Evolutionary conservation across 805 yeast genomes (phyloP).

Genomic region (Priceomyces fermenticarens): DNA sequence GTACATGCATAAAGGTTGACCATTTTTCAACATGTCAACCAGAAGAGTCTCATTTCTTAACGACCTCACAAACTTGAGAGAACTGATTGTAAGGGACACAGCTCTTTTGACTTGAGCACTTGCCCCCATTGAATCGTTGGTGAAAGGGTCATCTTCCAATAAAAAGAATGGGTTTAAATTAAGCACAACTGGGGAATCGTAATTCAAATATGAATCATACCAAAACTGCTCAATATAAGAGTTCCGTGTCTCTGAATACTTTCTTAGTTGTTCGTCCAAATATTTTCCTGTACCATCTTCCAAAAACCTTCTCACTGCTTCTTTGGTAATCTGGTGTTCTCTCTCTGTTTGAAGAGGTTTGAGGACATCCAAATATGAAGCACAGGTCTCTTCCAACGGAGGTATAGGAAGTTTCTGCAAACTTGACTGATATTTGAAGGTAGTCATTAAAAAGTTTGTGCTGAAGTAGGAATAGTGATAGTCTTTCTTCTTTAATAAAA

Average conservation of each 20-base stretch:
- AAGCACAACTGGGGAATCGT: constrained; percentile 88
- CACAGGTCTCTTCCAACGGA: constrained; percentile 62
- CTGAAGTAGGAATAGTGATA: no score
- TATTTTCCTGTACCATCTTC: constrained; percentile 48
- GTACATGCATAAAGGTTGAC: constrained; percentile 78
- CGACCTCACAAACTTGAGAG: constrained; percentile 77
- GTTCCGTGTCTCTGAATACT: constrained; percentile 59
- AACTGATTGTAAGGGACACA: constrained; percentile 70
- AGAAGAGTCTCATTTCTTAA: constrained; percentile 70
- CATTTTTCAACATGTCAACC: constrained; percentile 64
- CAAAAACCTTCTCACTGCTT: constrained; percentile 57
- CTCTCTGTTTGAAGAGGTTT: constrained; percentile 77
- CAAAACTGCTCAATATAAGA: constrained; percentile 92
- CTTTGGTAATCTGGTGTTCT: constrained; percentile 61
- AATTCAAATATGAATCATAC: constrained; percentile 86
- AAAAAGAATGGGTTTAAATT: constrained; percentile 88
- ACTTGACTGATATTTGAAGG: constrained; percentile 54
- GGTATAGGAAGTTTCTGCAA: constrained; percentile 79
- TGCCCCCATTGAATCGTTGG: constrained; percentile 45
- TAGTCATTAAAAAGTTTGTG: no score
- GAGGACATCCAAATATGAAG: constrained; percentile 60
- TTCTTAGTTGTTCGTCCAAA: constrained; percentile 62
- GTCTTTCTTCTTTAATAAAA: no score
- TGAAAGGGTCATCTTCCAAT: constrained; percentile 88
- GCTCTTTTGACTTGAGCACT: constrained; percentile 74